These are phyloP conservation scores for Fusarium sp. DNA, from an alignment of 2,329 filamentous ascomycete species.

Conservation along the genomic window DNA sequence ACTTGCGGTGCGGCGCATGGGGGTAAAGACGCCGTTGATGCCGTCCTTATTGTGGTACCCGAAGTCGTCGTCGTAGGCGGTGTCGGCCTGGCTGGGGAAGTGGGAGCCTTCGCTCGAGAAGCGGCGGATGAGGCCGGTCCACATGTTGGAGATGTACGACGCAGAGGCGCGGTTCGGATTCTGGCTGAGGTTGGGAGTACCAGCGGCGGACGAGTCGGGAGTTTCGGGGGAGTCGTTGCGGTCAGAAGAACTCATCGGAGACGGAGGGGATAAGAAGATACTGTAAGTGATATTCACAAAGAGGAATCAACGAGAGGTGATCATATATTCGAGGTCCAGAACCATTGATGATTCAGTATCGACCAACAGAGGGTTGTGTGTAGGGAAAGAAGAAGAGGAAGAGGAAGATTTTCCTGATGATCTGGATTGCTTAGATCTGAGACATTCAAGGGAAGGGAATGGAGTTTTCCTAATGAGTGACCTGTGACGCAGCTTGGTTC, in stretches of 20 bases:
- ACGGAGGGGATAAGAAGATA: background rate
- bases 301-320: slow-evolving; percentile 9
- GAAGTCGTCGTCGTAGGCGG: slow-evolving; percentile 33
- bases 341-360: slow-evolving; percentile 6
- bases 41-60: slow-evolving; percentile 53
- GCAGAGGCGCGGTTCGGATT: slow-evolving; percentile 42
- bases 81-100: slow-evolving; percentile 47
- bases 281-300: background rate
- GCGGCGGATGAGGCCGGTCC: slow-evolving; percentile 74
- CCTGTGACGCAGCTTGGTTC: slow-evolving; percentile 10
- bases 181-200: slow-evolving; percentile 36
- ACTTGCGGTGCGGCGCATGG: slow-evolving; percentile 68
- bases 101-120: slow-evolving; percentile 64
- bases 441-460: slow-evolving; percentile 15
- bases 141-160: slow-evolving; percentile 54
- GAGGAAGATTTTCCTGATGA: background rate
- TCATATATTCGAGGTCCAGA: slow-evolving; percentile 7
- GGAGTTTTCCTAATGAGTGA: background rate
- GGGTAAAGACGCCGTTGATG: slow-evolving; percentile 67
- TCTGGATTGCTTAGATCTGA: slow-evolving; percentile 22
- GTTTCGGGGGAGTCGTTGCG: slow-evolving; percentile 39
- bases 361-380: background rate
- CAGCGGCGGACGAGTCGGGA: slow-evolving; percentile 40
- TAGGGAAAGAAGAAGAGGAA: background rate
- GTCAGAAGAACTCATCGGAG: slow-evolving; percentile 38